These are phyloP conservation scores for Arthrobotrys entomopaga DNA, from an alignment of 2,329 filamentous ascomycete species.

Conservation along the genomic window DNA sequence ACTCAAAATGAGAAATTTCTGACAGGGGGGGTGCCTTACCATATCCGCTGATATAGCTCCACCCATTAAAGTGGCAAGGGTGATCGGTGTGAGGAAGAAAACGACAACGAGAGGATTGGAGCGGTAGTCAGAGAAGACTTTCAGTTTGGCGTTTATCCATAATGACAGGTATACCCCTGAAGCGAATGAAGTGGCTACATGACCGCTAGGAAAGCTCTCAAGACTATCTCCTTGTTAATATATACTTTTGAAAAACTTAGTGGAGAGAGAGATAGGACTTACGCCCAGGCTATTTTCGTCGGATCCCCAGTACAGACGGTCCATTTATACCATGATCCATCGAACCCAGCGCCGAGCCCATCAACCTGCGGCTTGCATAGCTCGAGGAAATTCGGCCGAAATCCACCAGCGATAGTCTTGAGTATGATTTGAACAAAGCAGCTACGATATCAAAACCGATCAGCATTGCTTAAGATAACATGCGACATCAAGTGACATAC, in stretches of 20 bases:
- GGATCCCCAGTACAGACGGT: constrained; percentile 44
- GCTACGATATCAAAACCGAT: not conserved
- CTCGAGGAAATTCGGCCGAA: constrained; percentile 32
- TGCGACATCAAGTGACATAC: not conserved
- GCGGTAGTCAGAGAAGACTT: constrained; percentile 42
- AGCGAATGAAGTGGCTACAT: constrained; percentile 48
- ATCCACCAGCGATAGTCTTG: constrained; percentile 39
- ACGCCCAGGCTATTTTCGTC: constrained; percentile 45
- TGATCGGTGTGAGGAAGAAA: constrained; percentile 28
- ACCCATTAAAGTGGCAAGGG: constrained; percentile 41
- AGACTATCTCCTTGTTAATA: constrained; percentile 12
- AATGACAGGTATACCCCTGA: constrained; percentile 41
- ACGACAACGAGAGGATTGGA: constrained; percentile 40
- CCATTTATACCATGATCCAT: constrained; percentile 48
- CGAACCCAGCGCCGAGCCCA: constrained; percentile 24
- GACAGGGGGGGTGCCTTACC: constrained; percentile 12
- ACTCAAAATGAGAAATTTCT: not conserved
- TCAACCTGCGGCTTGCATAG: constrained; percentile 34
- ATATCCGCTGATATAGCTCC: constrained; percentile 49
- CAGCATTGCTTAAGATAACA: not conserved
- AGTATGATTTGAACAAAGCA: constrained; percentile 45
- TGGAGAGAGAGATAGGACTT: not conserved
- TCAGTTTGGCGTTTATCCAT: constrained; percentile 45
- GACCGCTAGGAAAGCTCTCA: constrained; percentile 49
- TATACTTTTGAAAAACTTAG: not conserved